Percentiles rank a stretch among this genome's conserved stretches.
Conservation (phyloP, 2,329 filamentous ascomycete species). For the Curvularia sp. region DNA sequence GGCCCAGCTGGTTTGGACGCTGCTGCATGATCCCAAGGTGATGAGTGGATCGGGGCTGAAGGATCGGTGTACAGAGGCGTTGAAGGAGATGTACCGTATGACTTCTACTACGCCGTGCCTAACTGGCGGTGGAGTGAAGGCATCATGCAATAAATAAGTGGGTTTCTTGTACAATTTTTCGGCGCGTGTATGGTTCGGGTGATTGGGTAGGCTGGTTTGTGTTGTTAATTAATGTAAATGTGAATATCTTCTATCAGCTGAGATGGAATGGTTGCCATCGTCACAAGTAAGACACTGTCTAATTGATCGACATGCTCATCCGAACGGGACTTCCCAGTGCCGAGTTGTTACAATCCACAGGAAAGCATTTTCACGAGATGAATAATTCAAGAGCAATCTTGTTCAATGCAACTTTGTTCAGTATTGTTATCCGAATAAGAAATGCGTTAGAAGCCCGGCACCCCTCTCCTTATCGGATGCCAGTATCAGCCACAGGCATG, state of each 20-base stretch:
- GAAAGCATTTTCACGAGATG: background rate
- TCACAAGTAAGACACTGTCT: background rate
- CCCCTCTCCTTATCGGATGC: constrained; percentile 2
- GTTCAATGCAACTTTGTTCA: background rate
- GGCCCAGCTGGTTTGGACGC: constrained; percentile 35
- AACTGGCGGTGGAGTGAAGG: background rate
- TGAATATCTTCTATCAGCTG: background rate
- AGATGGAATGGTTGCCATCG: background rate
- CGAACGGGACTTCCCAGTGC: background rate
- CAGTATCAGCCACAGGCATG: background rate
- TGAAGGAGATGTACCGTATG: constrained; percentile 31
- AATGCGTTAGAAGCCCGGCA: background rate
- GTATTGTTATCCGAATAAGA: background rate
- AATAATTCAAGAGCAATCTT: background rate
- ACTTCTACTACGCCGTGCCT: background rate
- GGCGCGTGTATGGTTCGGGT: background rate
- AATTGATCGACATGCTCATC: background rate
- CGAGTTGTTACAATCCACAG: background rate
- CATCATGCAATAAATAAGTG: background rate
- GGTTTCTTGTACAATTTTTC: background rate
- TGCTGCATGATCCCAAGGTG: constrained; percentile 25
- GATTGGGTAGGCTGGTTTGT: background rate
- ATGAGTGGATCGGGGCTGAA: constrained; percentile 22
- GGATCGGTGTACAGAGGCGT: constrained; percentile 24
- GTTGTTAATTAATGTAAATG: background rate